Evolutionary conservation across 1,284 basidiomycete species (phyloP).

Genomic region (Tetrapyrgos nigripes): DNA sequence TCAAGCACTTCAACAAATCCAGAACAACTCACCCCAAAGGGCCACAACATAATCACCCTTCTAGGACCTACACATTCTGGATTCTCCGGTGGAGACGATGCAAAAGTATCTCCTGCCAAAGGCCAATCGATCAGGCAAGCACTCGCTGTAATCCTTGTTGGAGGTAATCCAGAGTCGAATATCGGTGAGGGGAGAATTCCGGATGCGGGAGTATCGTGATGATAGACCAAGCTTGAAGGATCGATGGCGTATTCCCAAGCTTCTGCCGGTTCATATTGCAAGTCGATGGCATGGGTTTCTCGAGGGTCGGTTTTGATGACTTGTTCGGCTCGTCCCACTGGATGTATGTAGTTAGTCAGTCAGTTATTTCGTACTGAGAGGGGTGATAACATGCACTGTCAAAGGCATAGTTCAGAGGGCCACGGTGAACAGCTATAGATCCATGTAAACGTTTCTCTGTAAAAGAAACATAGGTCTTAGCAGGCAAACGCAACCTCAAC

Average conservation of each 20-base stretch:
- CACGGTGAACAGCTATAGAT: conserved; percentile 47
- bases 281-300: conserved; percentile 43
- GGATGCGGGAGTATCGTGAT: conserved; percentile 33
- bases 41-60: conserved; percentile 41
- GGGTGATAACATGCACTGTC: conserved; percentile 27
- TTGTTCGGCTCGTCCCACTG: conserved; percentile 33
- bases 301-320: conserved; percentile 40
- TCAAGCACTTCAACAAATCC: not conserved
- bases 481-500: conserved; percentile 52
- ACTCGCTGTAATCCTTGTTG: conserved; percentile 42
- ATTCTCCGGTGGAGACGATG: conserved; percentile 40
- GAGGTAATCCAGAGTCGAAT: conserved; percentile 44
- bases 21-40: conserved; percentile 43
- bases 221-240: conserved; percentile 42
- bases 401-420: conserved; percentile 49
- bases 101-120: conserved; percentile 44
- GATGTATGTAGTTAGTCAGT: not conserved
- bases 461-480: conserved; percentile 21
- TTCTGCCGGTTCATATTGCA: conserved; percentile 42
- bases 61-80: conserved; percentile 38
- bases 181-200: conserved; percentile 45
- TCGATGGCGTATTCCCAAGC: conserved; percentile 49
- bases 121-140: conserved; percentile 47
- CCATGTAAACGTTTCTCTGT: conserved; percentile 58
- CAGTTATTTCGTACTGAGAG: not conserved